phyloP scores from a whole-genome alignment of 352 stramenopile species.

The Phytopythium oedochilum region DNA sequence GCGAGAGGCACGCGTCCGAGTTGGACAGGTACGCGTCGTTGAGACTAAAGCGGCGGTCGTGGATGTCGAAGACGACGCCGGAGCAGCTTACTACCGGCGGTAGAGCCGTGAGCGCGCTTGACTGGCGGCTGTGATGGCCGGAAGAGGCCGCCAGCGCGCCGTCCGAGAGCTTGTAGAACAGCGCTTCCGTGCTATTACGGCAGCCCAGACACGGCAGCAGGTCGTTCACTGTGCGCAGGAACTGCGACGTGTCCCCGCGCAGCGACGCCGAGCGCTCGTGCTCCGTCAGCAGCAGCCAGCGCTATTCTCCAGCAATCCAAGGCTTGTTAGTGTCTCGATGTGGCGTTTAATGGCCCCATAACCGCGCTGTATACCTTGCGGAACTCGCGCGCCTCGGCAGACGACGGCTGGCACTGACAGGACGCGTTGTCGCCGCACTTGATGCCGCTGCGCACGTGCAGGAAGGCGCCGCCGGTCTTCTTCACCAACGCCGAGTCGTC shows the following conservation, averaged over 20 bases:
- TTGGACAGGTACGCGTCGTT: constrained; percentile 62
- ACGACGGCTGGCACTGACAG: constrained; percentile 62
- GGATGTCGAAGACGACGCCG: constrained; percentile 46
- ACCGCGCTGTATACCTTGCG: constrained; percentile 50
- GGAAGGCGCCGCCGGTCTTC: constrained; percentile 3
- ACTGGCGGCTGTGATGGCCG: background rate
- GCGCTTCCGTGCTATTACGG: constrained; percentile 68
- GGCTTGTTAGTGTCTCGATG: no score
- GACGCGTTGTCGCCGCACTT: constrained; percentile 17
- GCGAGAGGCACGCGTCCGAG: constrained; percentile 55
- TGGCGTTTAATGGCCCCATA: no score
- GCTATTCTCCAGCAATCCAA: no score
- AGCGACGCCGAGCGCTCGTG: constrained; percentile 64
- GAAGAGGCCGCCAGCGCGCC: constrained; percentile 11
- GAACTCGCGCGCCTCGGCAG: constrained; percentile 73
- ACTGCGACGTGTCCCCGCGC: constrained; percentile 56
- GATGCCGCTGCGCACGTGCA: constrained; percentile 2
- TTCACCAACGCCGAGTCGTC: constrained; percentile 1
- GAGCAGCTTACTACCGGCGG: constrained; percentile 46
- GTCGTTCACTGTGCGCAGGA: constrained; percentile 66
- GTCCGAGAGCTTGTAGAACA: constrained; percentile 66
- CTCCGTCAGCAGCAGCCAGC: constrained; percentile 78
- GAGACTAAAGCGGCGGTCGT: constrained; percentile 58
- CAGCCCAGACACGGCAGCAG: constrained; percentile 74
- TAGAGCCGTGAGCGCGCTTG: constrained; percentile 1